Percentiles rank a stretch among this genome's conserved stretches.
Conservation (phyloP, 106 monocot species). For the Posidonia australis region DNA sequence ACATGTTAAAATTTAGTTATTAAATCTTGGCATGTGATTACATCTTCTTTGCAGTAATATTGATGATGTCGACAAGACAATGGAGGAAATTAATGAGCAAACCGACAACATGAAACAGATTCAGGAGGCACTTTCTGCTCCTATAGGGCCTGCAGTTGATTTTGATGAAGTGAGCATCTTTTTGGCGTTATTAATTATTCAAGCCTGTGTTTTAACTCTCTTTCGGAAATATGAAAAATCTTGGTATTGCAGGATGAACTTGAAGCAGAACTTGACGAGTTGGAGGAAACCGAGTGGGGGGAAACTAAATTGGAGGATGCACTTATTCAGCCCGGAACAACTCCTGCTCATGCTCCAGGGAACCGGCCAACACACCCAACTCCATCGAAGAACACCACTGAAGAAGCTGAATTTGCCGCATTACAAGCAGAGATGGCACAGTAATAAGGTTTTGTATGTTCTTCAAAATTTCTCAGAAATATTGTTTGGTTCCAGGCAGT, state of each 20-base stretch:
- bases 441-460: conserved; percentile 32
- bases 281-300: too few relatives aligned
- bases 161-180: conserved; percentile 15
- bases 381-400: conserved; percentile 53
- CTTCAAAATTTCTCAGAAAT: too few relatives aligned
- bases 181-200: neutral
- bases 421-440: conserved; percentile 93
- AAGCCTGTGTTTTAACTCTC: too few relatives aligned
- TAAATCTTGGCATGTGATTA: too few relatives aligned
- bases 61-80: conserved; percentile 25
- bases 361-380: conserved; percentile 36
- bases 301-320: conserved; percentile 79
- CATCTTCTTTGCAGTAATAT: conserved; percentile 17
- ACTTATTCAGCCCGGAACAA: conserved; percentile 77
- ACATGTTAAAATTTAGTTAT: too few relatives aligned
- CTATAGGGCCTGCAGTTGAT: conserved; percentile 14
- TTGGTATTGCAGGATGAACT: conserved; percentile 64
- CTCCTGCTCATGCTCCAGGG: conserved; percentile 37
- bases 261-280: conserved; percentile 93
- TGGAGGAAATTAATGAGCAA: conserved; percentile 30
- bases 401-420: conserved; percentile 89
- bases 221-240: neutral
- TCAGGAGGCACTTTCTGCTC: conserved; percentile 21
- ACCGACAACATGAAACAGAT: conserved; percentile 26
- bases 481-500: too few relatives aligned